A percentile compares a stretch with the other conserved stretches of the same genome.
Conservation (phyloP, 805 yeast species). For the Myxozyma vanderwaltii region DNA sequence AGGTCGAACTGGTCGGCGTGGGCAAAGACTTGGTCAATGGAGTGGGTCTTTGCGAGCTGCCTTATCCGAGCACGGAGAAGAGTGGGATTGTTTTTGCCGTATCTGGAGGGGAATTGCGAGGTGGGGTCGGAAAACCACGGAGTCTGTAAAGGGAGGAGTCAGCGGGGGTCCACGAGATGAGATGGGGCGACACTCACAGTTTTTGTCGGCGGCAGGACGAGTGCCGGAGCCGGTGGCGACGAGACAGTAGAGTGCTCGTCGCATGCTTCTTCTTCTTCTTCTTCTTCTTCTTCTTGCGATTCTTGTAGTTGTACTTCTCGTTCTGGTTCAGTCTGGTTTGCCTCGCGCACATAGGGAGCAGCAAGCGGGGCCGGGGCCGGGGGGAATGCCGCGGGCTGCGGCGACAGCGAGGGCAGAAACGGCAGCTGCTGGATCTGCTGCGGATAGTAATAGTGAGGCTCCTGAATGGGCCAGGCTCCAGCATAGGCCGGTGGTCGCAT, state of each 20-base stretch:
- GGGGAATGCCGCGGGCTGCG: too few species aligned
- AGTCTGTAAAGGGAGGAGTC: neutral
- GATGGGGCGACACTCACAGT: neutral
- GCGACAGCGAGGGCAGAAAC: neutral
- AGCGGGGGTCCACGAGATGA: neutral
- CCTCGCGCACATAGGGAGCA: too few species aligned
- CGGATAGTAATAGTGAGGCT: neutral
- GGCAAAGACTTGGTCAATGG: neutral
- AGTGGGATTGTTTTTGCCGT: conserved; percentile 1
- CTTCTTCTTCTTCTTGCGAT: too few species aligned
- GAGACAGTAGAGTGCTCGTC: too few species aligned
- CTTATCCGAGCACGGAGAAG: conserved; percentile 17
- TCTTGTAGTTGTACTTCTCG: too few species aligned
- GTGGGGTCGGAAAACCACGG: conserved; percentile 26
- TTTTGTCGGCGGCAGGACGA: neutral
- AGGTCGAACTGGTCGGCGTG: neutral
- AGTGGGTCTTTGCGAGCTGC: conserved; percentile 2
- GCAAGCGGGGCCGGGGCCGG: too few species aligned
- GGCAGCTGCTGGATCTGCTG: neutral
- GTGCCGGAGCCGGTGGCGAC: too few species aligned
- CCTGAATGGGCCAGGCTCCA: too few species aligned
- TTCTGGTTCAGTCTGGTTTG: too few species aligned
- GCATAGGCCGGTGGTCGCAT: too few species aligned
- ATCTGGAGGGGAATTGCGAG: conserved; percentile 14
- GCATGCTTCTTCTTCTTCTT: too few species aligned